phyloP scores from a whole-genome alignment of 768 basidiomycete species.

The Kwoniella shandongensis region DNA sequence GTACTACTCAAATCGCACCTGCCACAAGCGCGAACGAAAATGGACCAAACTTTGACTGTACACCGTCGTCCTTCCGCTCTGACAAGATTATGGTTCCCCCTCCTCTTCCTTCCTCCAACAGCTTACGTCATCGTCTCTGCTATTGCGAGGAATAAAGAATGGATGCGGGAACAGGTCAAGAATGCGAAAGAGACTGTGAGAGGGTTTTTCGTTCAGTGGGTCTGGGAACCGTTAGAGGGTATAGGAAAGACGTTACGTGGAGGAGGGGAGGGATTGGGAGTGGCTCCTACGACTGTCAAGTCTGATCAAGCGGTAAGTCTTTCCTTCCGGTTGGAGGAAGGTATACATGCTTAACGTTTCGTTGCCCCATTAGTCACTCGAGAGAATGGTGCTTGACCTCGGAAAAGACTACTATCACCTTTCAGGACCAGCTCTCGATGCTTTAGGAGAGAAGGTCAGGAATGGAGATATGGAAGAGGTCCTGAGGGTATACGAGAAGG shows the following conservation, averaged over 20 bases:
- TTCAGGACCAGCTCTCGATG: constrained; percentile 63
- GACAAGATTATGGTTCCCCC: constrained; percentile 75
- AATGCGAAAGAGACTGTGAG: constrained; percentile 67
- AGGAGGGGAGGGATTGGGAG: constrained; percentile 68
- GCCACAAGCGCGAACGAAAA: constrained; percentile 43
- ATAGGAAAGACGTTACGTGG: constrained; percentile 79
- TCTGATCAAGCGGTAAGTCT: constrained; percentile 75
- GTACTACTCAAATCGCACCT: constrained; percentile 46
- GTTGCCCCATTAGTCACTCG: constrained; percentile 67
- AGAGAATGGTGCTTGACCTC: constrained; percentile 85
- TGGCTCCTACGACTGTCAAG: constrained; percentile 75
- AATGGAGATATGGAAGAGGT: constrained; percentile 84
- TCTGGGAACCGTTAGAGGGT: constrained; percentile 79
- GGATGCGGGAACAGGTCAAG: constrained; percentile 60
- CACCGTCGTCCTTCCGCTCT: constrained; percentile 70
- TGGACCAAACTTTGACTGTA: constrained; percentile 50
- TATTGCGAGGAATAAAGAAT: constrained; percentile 64
- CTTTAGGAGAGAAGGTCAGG: constrained; percentile 66
- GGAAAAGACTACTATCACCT: constrained; percentile 77
- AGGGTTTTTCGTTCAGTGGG: constrained; percentile 77
- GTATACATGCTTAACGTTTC: background rate
- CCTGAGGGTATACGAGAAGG: constrained; percentile 82
- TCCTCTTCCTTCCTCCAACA: constrained; percentile 74
- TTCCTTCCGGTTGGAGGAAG: background rate
- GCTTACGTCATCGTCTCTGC: constrained; percentile 59